These are phyloP conservation scores for Centaurea solstitialis DNA, from an alignment of 129 eudicot genomes.

Conservation along the genomic window DNA sequence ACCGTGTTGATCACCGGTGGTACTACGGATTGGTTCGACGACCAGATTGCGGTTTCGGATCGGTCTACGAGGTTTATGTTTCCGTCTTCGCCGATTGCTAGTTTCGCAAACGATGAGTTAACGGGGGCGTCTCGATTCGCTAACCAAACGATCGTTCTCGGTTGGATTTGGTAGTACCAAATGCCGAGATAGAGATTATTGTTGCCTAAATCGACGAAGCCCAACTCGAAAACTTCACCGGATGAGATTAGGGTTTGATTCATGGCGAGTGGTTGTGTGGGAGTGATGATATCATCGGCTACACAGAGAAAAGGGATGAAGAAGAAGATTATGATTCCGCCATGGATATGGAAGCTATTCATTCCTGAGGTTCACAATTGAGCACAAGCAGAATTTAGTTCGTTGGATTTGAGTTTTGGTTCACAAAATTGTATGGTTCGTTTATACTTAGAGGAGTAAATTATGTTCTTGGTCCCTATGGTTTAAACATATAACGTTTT, in stretches of 20 bases:
- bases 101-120: constrained; percentile 14
- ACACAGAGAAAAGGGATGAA: constrained; percentile 23
- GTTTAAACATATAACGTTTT: too few relatives aligned
- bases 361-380: background rate
- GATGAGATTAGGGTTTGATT: constrained; percentile 49
- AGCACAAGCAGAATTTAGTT: too few relatives aligned
- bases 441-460: too few relatives aligned
- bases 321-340: constrained; percentile 5
- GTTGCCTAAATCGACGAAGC: constrained; percentile 36
- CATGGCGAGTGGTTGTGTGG: constrained; percentile 25
- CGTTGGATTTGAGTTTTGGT: too few relatives aligned
- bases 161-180: constrained; percentile 55
- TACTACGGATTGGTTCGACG: constrained; percentile 34
- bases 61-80: constrained; percentile 38
- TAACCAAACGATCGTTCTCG: constrained; percentile 57
- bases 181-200: constrained; percentile 55
- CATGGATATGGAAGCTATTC: background rate
- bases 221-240: constrained; percentile 29
- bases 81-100: constrained; percentile 40
- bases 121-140: constrained; percentile 70
- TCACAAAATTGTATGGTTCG: background rate
- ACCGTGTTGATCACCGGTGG: constrained; percentile 28
- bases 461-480: background rate
- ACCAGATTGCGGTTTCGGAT: constrained; percentile 30
- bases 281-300: constrained; percentile 35